A percentile compares a stretch with the other conserved stretches of the same genome.
Conservation (phyloP, 192 early-diverging fungal species). For the Pilobolus umbonatus region DNA sequence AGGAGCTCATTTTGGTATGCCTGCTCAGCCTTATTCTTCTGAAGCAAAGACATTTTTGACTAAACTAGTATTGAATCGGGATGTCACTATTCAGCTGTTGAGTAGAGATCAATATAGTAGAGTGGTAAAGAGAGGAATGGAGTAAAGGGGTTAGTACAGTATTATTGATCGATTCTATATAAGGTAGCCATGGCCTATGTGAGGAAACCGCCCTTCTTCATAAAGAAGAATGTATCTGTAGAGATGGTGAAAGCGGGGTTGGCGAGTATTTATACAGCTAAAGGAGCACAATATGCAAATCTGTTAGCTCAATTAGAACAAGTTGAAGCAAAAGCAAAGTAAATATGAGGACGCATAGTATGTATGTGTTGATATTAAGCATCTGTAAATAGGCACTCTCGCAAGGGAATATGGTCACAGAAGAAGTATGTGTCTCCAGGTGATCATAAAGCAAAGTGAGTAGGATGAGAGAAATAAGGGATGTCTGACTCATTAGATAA, state of each 20-base stretch:
- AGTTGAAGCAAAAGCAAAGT: conserved; percentile 50
- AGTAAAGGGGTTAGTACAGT: too few species aligned
- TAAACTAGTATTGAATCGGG: conserved; percentile 33
- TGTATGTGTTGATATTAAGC: background rate
- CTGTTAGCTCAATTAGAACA: conserved; percentile 39
- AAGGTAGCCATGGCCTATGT: conserved; percentile 58
- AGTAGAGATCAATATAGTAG: conserved; percentile 57
- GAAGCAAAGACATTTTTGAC: conserved; percentile 55
- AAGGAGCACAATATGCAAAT: conserved; percentile 54
- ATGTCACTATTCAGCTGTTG: conserved; percentile 43
- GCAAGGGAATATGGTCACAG: conserved; percentile 45
- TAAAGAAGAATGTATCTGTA: conserved; percentile 49
- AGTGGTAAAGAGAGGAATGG: conserved; percentile 37
- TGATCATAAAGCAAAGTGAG: conserved; percentile 35
- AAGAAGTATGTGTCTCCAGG: conserved; percentile 42
- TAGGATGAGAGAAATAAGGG: background rate
- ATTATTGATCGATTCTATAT: background rate
- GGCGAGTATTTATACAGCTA: conserved; percentile 52
- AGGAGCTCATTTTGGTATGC: conserved; percentile 64
- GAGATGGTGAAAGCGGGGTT: conserved; percentile 55
- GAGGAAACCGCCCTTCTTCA: conserved; percentile 33
- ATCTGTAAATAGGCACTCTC: conserved; percentile 13
- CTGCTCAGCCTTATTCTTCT: conserved; percentile 49
- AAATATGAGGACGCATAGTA: conserved; percentile 3
- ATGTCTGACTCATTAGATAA: background rate